Evolutionary conservation across 177 flowering plant species (phyloP).

Genomic region (Tripterygium wilfordii): DNA sequence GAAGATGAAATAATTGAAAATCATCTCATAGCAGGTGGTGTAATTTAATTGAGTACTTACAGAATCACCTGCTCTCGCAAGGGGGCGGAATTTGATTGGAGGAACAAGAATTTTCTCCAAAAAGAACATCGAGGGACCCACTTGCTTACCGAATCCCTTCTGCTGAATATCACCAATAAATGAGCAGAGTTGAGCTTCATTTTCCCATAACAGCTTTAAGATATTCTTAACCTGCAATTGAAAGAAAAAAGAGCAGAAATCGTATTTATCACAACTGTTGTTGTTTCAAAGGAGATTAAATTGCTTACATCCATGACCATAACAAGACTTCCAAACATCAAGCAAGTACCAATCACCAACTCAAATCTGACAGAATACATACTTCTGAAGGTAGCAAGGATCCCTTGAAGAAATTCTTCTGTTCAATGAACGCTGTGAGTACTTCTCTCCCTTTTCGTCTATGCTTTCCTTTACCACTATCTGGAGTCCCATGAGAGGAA

Average conservation of each 20-base stretch:
- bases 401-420: conserved; percentile 25
- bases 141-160: conserved; percentile 19
- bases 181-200: conserved; percentile 59
- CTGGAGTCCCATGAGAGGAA: conserved; percentile 15
- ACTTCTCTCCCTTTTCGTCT: conserved; percentile 4
- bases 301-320: no score
- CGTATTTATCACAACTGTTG: no score
- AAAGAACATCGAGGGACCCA: conserved; percentile 68
- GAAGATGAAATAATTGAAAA: no score
- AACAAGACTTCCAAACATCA: no score
- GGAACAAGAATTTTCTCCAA: conserved; percentile 79
- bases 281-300: no score
- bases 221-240: conserved; percentile 52
- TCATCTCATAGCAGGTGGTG: neutral
- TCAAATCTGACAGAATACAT: conserved; percentile 7
- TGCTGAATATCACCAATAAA: conserved; percentile 64
- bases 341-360: neutral
- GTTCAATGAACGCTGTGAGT: conserved; percentile 27
- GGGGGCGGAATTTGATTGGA: conserved; percentile 87
- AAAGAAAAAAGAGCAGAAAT: no score
- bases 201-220: conserved; percentile 64
- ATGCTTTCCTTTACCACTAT: conserved; percentile 5
- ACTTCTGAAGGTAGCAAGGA: conserved; percentile 69
- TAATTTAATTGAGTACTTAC: conserved; percentile 33
- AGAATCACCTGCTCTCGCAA: conserved; percentile 54